Evolutionary conservation across 805 yeast genomes (phyloP).

Genomic region (Schizosaccharomyces japonicus): DNA sequence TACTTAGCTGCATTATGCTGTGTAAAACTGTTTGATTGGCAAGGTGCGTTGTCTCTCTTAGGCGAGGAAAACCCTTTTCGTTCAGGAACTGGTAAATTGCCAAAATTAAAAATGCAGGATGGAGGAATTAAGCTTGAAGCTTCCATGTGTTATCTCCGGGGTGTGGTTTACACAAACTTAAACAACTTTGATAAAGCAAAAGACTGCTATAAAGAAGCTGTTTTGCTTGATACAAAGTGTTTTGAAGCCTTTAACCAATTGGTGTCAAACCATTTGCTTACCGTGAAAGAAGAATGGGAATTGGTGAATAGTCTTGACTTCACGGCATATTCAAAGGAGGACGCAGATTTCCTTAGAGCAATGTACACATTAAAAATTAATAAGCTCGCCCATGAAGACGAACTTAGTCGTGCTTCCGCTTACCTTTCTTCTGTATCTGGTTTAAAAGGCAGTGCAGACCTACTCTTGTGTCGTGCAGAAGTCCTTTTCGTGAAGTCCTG

Average conservation of each 20-base stretch:
- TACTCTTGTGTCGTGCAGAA: conserved; percentile 46
- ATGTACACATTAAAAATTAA: conserved; percentile 55
- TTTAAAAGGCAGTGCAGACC: conserved; percentile 43
- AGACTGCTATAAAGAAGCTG: conserved; percentile 68
- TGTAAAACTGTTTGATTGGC: conserved; percentile 23
- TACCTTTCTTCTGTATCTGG: conserved; percentile 48
- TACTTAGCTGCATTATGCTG: conserved; percentile 58
- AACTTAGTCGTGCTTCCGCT: conserved; percentile 32
- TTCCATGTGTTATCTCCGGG: conserved; percentile 65
- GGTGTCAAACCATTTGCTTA: conserved; percentile 42
- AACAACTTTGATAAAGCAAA: conserved; percentile 70
- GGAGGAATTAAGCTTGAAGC: conserved; percentile 77
- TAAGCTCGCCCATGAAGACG: conserved; percentile 17
- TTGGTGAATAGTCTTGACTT: conserved; percentile 40
- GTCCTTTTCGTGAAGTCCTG: conserved; percentile 48
- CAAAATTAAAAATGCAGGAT: conserved; percentile 20
- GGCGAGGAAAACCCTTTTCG: conserved; percentile 63
- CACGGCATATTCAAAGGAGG: conserved; percentile 30
- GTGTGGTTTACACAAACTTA: conserved; percentile 57
- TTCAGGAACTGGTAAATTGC: conserved; percentile 16
- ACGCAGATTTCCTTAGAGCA: conserved; percentile 53
- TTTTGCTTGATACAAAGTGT: conserved; percentile 69
- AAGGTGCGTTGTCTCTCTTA: conserved; percentile 65
- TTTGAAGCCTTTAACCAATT: conserved; percentile 76
- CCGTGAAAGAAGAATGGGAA: conserved; percentile 76